phyloP scores from a whole-genome alignment of 2,329 filamentous ascomycete species.

The Saccharata proteae region DNA sequence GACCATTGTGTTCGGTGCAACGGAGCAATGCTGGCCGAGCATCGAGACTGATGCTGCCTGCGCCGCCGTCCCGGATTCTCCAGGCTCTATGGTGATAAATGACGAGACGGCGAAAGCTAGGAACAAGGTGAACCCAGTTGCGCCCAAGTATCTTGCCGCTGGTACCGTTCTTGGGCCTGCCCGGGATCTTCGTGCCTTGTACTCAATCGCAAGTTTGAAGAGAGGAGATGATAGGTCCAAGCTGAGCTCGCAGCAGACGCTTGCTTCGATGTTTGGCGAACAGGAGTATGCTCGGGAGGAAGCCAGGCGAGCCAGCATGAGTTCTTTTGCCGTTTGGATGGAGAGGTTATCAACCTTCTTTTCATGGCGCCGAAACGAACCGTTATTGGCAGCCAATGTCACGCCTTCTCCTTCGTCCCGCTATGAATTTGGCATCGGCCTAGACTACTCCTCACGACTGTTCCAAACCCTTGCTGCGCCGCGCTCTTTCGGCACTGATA shows the following conservation, averaged over 20 bases:
- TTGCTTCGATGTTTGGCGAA: conserved; percentile 41
- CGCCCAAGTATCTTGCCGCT: conserved; percentile 36
- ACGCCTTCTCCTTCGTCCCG: conserved; percentile 23
- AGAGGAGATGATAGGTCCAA: conserved; percentile 23
- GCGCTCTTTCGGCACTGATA: conserved; percentile 7
- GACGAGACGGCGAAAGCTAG: conserved; percentile 1
- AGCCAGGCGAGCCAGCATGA: conserved; percentile 10
- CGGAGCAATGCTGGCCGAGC: conserved; percentile 40
- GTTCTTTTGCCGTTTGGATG: background rate
- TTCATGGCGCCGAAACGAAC: conserved; percentile 19
- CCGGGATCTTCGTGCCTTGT: conserved; percentile 35
- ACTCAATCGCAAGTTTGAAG: conserved; percentile 25
- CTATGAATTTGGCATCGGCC: conserved; percentile 40
- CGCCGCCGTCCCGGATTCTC: conserved; percentile 39
- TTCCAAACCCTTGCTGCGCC: conserved; percentile 19
- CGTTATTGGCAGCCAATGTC: too few relatives aligned
- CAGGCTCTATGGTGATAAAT: conserved; percentile 32
- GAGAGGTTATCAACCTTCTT: conserved; percentile 12
- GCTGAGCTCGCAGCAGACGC: conserved; percentile 19
- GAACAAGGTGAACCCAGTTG: conserved; percentile 1
- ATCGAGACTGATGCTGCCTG: conserved; percentile 36
- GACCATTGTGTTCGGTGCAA: conserved; percentile 43
- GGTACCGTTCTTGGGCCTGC: conserved; percentile 40
- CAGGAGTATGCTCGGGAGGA: conserved; percentile 39
- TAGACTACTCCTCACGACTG: conserved; percentile 40